These are phyloP conservation scores for Daedaleopsis sinensis DNA, from an alignment of 768 basidiomycete genomes.

Conservation along the genomic window DNA sequence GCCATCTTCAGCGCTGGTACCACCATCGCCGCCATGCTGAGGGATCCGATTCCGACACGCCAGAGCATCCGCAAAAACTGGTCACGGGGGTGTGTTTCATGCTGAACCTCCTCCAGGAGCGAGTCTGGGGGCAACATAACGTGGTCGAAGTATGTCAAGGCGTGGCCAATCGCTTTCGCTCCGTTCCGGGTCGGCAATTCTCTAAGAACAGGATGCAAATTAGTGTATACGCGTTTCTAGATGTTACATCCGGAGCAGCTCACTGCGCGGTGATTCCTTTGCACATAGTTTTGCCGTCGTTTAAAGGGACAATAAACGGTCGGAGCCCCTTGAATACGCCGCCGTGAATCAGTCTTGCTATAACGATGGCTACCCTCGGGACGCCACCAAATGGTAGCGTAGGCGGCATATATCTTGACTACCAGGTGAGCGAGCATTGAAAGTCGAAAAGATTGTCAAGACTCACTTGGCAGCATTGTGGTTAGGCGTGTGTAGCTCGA, in stretches of 20 bases:
- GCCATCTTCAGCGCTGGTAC: slow-evolving; percentile 29
- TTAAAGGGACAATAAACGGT: slow-evolving; percentile 33
- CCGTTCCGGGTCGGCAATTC: no score
- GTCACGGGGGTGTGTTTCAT: slow-evolving; percentile 19
- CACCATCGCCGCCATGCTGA: slow-evolving; percentile 29
- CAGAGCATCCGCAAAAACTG: slow-evolving; percentile 33
- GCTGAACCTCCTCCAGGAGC: slow-evolving; percentile 31
- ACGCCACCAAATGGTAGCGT: slow-evolving; percentile 28
- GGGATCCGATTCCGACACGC: slow-evolving; percentile 37
- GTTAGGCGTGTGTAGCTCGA: slow-evolving; percentile 30
- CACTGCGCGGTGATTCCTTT: no score
- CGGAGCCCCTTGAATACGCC: slow-evolving; percentile 33
- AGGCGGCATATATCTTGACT: slow-evolving; percentile 36
- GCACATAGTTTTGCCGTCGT: slow-evolving; percentile 32
- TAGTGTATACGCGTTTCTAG: no score
- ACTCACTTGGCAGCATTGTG: slow-evolving; percentile 30
- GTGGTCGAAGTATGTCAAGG: slow-evolving; percentile 40
- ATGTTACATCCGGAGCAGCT: no score
- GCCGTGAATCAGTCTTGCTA: slow-evolving; percentile 30
- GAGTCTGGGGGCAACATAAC: slow-evolving; percentile 36
- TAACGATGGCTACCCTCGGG: slow-evolving; percentile 32
- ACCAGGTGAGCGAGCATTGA: no score
- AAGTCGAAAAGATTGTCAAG: not conserved
- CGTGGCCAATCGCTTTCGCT: slow-evolving; percentile 36
- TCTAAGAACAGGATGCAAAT: no score